Base-by-base conservation (phyloP, 768 basidiomycete genomes). In the Tricholoma saponaceum region DNA sequence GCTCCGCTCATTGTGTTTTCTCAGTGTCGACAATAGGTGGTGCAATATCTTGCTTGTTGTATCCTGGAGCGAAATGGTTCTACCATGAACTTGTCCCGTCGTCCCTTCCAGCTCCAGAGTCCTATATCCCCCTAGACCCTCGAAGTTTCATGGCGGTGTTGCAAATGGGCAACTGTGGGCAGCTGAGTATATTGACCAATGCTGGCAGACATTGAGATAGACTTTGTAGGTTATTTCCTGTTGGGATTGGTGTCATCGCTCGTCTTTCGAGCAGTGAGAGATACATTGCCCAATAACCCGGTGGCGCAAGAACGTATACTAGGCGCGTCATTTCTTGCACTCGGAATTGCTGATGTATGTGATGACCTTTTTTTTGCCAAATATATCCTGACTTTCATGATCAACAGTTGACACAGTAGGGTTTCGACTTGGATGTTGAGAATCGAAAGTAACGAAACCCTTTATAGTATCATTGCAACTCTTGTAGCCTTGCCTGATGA, bases 341-440 rank as follows among this genome's bases (percentile, higher is more conserved):
- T 90, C 49, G 85, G 83, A 4, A 71, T 89, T 57, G 88, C 84
- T 41, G 89, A 92, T 70, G 90, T 90, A 62, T 67, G 86, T 66
- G 25, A 22, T 56, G 37, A 54, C 54, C 53, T 20, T 22, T 32
- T 32, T 14, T 50, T 14, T 35, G 32, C 20, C 37, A 51, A 23
- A 46, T 50, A 57, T 54, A 22, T 9, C 43, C 62, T 35, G 41
- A 32, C 28, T 12, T 14, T 43, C 14, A 28, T 16, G 50, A 30
- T 55, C 16, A 4, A 14, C 60, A 89, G 86, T 69, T 82, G 16
- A 82, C 83, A 2, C 87, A 88, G 86, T 89, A 67, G 70, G 82
- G 70, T 32, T 5, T 35, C 52, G 25, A 44, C 55, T 16, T 33
- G 28, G 60, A 54, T 26, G 51, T 28, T 13, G 30, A 30, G 2